A percentile compares a stretch with the other conserved stretches of the same genome.
Conservation (phyloP, 2,329 filamentous ascomycete species). For the Paraphaeosphaeria sporulosa region DNA sequence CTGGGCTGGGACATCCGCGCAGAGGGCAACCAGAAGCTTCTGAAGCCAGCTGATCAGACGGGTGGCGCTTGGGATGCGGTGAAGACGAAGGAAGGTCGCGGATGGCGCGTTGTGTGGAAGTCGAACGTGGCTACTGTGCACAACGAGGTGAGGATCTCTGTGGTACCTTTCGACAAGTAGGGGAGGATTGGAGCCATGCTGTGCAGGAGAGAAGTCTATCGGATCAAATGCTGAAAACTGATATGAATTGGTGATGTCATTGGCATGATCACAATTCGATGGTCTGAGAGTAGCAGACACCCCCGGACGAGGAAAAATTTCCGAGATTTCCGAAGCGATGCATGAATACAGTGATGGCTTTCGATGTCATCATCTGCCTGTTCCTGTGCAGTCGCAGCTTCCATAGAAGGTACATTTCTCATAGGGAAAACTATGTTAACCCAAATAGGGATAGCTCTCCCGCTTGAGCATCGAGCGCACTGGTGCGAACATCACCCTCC, state of each 20-base stretch:
- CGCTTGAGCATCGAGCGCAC: not conserved
- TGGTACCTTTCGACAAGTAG: not conserved
- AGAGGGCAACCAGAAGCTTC: not conserved
- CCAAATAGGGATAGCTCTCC: not conserved
- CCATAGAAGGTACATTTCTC: too few species aligned
- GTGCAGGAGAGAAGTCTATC: not conserved
- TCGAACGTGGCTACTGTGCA: not conserved
- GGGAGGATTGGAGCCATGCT: too few species aligned
- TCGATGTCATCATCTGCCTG: not conserved
- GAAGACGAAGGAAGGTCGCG: not conserved
- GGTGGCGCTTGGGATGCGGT: conserved; percentile 5
- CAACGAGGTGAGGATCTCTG: not conserved
- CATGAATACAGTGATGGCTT: too few species aligned
- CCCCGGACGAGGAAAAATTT: too few species aligned
- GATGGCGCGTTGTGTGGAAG: conserved; percentile 9
- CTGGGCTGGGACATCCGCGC: not conserved
- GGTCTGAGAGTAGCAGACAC: too few species aligned
- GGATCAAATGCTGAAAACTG: not conserved
- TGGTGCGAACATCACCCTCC: too few species aligned
- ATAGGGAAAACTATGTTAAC: not conserved
- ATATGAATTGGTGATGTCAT: not conserved
- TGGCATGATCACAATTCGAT: too few species aligned
- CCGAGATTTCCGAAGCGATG: too few species aligned
- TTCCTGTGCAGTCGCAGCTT: not conserved
- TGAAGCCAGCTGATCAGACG: not conserved